Conservation (phyloP, 768 basidiomycete species). For the Boletus vinaceobasis region DNA sequence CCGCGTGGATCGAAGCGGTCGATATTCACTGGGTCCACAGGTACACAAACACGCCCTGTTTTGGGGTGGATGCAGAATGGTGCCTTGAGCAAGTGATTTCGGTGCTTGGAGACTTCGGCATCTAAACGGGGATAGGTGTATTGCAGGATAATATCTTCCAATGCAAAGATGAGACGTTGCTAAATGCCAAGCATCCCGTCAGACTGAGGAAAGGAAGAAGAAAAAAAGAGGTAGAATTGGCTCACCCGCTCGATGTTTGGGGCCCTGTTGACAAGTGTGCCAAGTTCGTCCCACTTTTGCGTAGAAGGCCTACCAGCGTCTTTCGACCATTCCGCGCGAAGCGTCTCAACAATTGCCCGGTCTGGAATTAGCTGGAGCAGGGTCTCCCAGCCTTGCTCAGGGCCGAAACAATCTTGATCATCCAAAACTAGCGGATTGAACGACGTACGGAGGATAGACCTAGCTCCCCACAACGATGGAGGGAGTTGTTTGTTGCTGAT, state of each 20-base stretch:
- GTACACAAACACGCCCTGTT: conserved; percentile 94
- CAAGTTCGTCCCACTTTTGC: conserved; percentile 74
- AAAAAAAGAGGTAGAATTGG: not conserved
- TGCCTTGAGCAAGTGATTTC: conserved; percentile 96
- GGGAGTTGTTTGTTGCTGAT: conserved; percentile 49
- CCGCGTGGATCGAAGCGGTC: conserved; percentile 78
- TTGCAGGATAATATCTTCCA: conserved; percentile 88
- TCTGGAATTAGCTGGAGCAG: conserved; percentile 78
- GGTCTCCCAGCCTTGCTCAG: conserved; percentile 67
- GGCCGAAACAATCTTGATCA: conserved; percentile 82
- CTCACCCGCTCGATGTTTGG: conserved; percentile 29
- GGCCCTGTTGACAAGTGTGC: conserved; percentile 33
- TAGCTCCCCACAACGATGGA: conserved; percentile 62
- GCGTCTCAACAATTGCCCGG: conserved; percentile 39
- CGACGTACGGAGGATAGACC: conserved; percentile 45
- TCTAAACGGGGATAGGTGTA: conserved; percentile 97
- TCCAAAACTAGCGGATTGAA: conserved; percentile 69
- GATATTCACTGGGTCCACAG: conserved; percentile 72
- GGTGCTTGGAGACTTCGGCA: conserved; percentile 94
- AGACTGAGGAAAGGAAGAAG: not conserved
- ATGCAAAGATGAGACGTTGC: conserved; percentile 40
- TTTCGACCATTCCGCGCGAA: conserved; percentile 59
- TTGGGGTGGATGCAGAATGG: conserved; percentile 97
- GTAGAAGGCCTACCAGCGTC: conserved; percentile 53
- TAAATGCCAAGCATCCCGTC: not conserved